phyloP scores from a whole-genome alignment of 257 asterid genomes.

The Nicotiana tabacum region DNA sequence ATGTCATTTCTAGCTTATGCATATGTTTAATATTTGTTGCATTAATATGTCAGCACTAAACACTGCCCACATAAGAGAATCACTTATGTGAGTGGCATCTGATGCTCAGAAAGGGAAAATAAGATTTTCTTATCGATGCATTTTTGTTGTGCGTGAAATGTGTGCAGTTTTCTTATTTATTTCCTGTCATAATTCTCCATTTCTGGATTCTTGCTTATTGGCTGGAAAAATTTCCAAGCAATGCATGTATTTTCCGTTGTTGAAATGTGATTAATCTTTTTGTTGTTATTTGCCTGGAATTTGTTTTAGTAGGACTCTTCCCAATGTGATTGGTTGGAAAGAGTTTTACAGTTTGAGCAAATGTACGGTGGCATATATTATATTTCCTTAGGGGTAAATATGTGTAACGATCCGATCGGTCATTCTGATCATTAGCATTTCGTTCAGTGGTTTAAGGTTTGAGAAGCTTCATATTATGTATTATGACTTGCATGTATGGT shows the following conservation, averaged over 20 bases:
- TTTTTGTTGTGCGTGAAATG: background rate
- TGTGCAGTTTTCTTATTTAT: background rate
- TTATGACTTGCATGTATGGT: too few species aligned
- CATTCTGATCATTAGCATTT: too few species aligned
- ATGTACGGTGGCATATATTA: too few species aligned
- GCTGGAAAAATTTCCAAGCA: background rate
- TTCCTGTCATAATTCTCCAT: background rate
- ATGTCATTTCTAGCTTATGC: conserved; percentile 31
- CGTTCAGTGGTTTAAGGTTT: too few species aligned
- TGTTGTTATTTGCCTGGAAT: background rate
- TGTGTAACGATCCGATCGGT: too few species aligned
- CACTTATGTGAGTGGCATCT: background rate
- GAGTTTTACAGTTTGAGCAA: background rate
- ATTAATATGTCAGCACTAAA: background rate
- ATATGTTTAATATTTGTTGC: background rate
- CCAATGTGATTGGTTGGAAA: background rate
- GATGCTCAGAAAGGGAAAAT: background rate
- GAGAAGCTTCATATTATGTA: too few species aligned
- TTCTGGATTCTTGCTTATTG: background rate
- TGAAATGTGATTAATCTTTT: background rate
- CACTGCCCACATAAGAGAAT: background rate
- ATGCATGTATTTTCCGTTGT: background rate
- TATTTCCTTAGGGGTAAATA: too few species aligned
- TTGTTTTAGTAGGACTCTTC: background rate
- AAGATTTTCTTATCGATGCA: too few species aligned